Evolutionary conservation across 345 rosid species (phyloP).

Genomic region (Psidium friedrichsthalianum): DNA sequence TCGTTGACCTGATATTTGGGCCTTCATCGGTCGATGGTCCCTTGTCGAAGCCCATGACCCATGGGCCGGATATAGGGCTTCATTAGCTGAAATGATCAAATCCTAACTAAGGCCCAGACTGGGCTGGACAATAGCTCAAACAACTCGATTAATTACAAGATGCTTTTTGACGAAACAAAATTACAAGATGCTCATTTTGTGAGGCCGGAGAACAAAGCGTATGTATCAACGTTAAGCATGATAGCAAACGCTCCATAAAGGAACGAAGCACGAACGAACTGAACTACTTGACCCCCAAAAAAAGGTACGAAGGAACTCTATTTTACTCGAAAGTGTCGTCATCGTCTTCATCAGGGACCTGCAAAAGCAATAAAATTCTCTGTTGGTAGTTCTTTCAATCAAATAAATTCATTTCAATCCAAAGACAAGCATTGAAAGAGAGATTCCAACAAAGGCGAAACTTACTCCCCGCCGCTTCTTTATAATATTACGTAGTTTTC

Average conservation of each 20-base stretch:
- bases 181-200: background rate
- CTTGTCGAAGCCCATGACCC: background rate
- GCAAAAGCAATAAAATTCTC: background rate
- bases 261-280: background rate
- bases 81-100: background rate
- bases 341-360: no score
- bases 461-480: no score
- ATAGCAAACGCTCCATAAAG: background rate
- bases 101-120: background rate
- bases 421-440: background rate
- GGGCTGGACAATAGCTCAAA: no score
- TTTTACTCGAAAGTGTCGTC: conserved; percentile 54
- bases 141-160: no score
- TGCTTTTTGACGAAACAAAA: no score
- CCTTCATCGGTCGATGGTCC: no score
- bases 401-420: background rate
- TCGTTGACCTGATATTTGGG: no score
- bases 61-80: background rate
- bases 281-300: no score
- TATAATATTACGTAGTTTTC: no score
- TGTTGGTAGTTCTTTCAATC: background rate
- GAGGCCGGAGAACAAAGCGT: background rate
- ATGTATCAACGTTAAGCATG: background rate
- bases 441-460: background rate
- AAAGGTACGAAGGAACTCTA: background rate